Evolutionary conservation across 192 early-diverging fungal species (phyloP), one percentile per base, ranked within the genome.

Genomic region (Thamnidium elegans): DNA sequence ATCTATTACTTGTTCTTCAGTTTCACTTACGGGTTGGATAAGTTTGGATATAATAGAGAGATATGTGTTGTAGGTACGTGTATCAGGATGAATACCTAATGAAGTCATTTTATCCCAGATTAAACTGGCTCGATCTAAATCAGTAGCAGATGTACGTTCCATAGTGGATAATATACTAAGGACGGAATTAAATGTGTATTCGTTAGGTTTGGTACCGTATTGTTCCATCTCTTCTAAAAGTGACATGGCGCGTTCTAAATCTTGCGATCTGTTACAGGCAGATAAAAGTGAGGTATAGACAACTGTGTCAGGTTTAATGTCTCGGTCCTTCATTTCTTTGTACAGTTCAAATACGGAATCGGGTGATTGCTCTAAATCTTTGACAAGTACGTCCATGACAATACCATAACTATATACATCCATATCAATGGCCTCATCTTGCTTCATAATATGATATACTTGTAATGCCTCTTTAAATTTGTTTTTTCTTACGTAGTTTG

Each of bases 361-460:
- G 4, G 58, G 52, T 3, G 66, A 48, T 20, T 65, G 51, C 3
- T 55, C 48, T 7, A 30, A 1, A 51, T 70, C 65, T 30, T 71
- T 73, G n/a, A 71, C 47, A 9, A 77, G 30, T 14, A 58, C 58
- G 31, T 74, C 65, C 20, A 76, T 77, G 8, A 77, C 5, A 32
- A 79, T 73, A 10, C 61, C 51, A 58, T 79, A 77, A 7, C 68
- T 79, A 14, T 54, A 67, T 11, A 51, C n/a, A 55, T 73, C 64
- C n/a, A 72, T 51, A 15, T 50, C 11, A 3, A 73, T 34, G 8
- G 20, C 7, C 2, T 59, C 50, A 3, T 58, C 54, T 21, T 67
- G 15, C 47, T 46, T 34, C 69, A 79, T 68, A 10, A 17, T 7
- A 36, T 53, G 14, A 48, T 67, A 74, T 5, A 77, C 64, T 15